These are phyloP conservation scores for Colletotrichum gloeosporioides DNA, from an alignment of 2,329 filamentous ascomycete species.

Conservation along the genomic window DNA sequence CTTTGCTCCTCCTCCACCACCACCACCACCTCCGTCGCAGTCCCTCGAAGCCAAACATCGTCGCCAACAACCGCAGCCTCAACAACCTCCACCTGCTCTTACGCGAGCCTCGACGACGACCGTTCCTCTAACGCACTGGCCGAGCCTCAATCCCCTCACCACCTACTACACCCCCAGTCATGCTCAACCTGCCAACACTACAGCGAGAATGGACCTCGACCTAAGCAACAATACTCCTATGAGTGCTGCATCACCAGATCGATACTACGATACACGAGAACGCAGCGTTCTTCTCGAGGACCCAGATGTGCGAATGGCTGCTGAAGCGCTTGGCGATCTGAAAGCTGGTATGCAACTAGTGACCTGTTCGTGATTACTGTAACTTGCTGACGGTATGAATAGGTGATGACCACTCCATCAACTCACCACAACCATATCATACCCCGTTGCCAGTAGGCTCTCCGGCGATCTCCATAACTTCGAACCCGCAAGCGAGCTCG, in stretches of 20 bases:
- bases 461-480: constrained; percentile 38
- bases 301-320: constrained; percentile 72
- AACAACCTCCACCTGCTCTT: constrained; percentile 24
- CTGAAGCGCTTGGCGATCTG: constrained; percentile 77
- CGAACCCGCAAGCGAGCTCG: constrained; percentile 37
- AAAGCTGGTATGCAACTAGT: constrained; percentile 65
- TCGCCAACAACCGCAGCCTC: neutral
- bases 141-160: constrained; percentile 54
- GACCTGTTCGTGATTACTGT: neutral
- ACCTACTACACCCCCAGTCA: constrained; percentile 52
- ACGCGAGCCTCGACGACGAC: constrained; percentile 25
- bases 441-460: constrained; percentile 43
- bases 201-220: constrained; percentile 56
- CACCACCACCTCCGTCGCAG: constrained; percentile 17
- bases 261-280: constrained; percentile 47
- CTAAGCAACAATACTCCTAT: constrained; percentile 42
- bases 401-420: constrained; percentile 63
- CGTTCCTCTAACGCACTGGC: constrained; percentile 45
- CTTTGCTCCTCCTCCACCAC: constrained; percentile 28
- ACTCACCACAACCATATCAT: constrained; percentile 60
- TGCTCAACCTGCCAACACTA: constrained; percentile 48
- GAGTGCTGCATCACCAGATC: constrained; percentile 52
- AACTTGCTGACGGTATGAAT: neutral
- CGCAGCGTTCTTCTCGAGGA: constrained; percentile 67
- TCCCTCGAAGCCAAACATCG: constrained; percentile 8